Evolutionary conservation across 108 stramenopile species (phyloP).

Genomic region (Cyclostephanos tholiformis): DNA sequence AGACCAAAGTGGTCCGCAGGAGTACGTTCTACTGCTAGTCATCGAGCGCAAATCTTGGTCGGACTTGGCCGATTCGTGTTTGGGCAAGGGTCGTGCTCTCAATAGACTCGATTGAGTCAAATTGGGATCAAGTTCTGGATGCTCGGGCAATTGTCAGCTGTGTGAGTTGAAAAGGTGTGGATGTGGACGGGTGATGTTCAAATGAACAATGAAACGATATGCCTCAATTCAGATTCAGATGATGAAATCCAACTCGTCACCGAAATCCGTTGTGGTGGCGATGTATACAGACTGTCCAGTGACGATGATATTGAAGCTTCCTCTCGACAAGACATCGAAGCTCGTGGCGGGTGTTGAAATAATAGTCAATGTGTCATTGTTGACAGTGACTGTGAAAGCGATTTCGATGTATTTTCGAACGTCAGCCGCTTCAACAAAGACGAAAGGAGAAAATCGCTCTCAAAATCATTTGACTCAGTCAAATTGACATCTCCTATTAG

Average conservation of each 20-base stretch:
- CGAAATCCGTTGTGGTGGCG: constrained; percentile 15
- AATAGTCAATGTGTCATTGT: neutral
- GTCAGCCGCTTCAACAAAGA: constrained; percentile 13
- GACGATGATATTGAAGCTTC: constrained; percentile 15
- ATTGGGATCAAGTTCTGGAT: constrained; percentile 25
- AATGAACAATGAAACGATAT: constrained; percentile 13
- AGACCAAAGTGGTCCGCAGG: constrained; percentile 25
- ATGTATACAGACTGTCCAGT: constrained; percentile 4
- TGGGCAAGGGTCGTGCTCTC: constrained; percentile 42
- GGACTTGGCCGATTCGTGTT: constrained; percentile 57
- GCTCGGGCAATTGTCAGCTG: constrained; percentile 52
- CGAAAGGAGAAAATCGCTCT: neutral
- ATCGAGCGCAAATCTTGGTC: constrained; percentile 62
- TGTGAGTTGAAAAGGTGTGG: constrained; percentile 61
- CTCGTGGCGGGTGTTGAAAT: neutral
- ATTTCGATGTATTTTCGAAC: neutral
- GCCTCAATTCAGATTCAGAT: constrained; percentile 15
- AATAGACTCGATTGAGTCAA: constrained; percentile 58
- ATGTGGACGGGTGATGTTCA: constrained; percentile 54
- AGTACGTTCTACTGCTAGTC: constrained; percentile 46
- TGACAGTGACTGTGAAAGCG: constrained; percentile 10
- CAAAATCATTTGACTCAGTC: constrained; percentile 5
- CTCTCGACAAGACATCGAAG: neutral
- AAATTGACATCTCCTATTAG: neutral
- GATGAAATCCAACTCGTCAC: constrained; percentile 17